These are phyloP conservation scores for Phytophthora pistaciae DNA, from an alignment of 352 stramenopile species.

Conservation along the genomic window DNA sequence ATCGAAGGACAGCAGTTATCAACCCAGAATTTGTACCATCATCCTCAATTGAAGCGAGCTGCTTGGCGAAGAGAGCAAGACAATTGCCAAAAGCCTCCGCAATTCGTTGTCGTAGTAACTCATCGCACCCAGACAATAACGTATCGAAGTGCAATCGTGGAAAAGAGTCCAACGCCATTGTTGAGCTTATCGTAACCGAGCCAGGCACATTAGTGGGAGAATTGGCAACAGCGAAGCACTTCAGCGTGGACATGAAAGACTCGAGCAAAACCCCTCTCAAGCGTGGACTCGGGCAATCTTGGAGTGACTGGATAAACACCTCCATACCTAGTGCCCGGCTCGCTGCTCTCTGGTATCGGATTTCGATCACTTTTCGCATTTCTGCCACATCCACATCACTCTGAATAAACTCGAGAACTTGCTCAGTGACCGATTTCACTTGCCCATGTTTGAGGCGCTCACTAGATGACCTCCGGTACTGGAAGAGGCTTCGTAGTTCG, in stretches of 20 bases:
- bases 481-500: slow-evolving; percentile 71
- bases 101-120: slow-evolving; percentile 52
- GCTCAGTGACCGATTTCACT: slow-evolving; percentile 78
- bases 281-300: slow-evolving; percentile 30
- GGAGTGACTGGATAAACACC: slow-evolving; percentile 48
- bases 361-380: slow-evolving; percentile 51
- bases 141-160: slow-evolving; percentile 66
- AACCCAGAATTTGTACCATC: slow-evolving; percentile 37
- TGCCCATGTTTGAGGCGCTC: slow-evolving; percentile 61
- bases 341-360: slow-evolving; percentile 56
- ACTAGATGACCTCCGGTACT: slow-evolving; percentile 82
- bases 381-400: slow-evolving; percentile 78
- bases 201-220: slow-evolving; percentile 31
- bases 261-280: slow-evolving; percentile 58
- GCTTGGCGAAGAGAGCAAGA: slow-evolving; percentile 42
- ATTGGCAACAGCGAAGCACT: slow-evolving; percentile 44
- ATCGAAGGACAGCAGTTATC: slow-evolving; percentile 60
- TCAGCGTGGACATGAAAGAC: slow-evolving; percentile 56
- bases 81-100: slow-evolving; percentile 58
- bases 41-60: slow-evolving; percentile 33
- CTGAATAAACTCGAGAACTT: slow-evolving; percentile 88
- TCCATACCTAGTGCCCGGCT: slow-evolving; percentile 57
- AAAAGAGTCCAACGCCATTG: slow-evolving; percentile 21
- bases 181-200: slow-evolving; percentile 6
- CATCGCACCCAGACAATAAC: slow-evolving; percentile 63